Evolutionary conservation across 176 grass and related monocot species (phyloP), one percentile per base, ranked within the genome.

Genomic region (Juncus effusus): DNA sequence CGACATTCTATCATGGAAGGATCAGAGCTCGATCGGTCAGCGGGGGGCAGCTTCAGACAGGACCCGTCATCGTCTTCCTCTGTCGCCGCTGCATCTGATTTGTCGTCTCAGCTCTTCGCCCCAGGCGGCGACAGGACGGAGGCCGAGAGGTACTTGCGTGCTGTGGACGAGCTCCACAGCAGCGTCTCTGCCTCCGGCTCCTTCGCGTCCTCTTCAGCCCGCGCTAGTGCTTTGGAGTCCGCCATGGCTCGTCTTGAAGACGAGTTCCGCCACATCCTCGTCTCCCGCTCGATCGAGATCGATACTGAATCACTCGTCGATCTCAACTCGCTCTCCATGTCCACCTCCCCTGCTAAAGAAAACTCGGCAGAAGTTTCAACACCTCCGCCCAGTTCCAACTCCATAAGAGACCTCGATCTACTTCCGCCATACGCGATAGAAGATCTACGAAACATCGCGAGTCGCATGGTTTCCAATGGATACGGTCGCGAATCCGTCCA

Each of bases 401-500:
- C 4, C 36, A 82, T 97, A 77, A 75, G 85, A 39, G 87, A 97
- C 80, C 86, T 97, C 77, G 93, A 97, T 50, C 82, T 97, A 60
- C 74, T 86, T 47, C 93, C 93, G 5, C 54, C 63, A 2, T 85
- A 97, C 50, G 93, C 93, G 12, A 42, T 97, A 72, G 7, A 67
- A 6, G 93, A 97, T 76, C 78, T 97, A 36, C 52, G 74, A 73
- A 77, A 74, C 63, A 86, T 97, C 65, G 82, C 82, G 10, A 80
- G 74, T 54, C 75, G 85, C 78, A 87, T 99, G 94, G 61, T 82
- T 10, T 77, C 44, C 16, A 77, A 80, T 6, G 83, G 94, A 2
- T 89, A 99, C 75, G 88, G 50, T 60, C 94, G 88, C 16, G 94
- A 99, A 85, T 99, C 88, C 76, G 72, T 89, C 58, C 88, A 99